Percentiles rank a stretch among this genome's conserved stretches.
phyloP scores from a whole-genome alignment of 345 rosid genomes.

The Aurinia saxatilis region DNA sequence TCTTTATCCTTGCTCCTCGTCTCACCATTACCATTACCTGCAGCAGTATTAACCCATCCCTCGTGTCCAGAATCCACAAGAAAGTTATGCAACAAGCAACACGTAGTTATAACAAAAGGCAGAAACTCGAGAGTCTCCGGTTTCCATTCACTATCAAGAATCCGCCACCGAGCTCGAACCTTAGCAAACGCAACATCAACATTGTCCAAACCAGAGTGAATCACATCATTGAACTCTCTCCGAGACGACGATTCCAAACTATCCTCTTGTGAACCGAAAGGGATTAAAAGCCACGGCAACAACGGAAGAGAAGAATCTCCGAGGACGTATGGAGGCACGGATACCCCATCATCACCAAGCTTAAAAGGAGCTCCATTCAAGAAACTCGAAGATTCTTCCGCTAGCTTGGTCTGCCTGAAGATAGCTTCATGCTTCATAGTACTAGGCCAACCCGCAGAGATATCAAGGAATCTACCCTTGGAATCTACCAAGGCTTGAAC shows the following conservation, averaged over 20 bases:
- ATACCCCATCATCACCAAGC: conserved; percentile 37
- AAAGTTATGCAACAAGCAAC: conserved; percentile 71
- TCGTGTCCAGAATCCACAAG: conserved; percentile 39
- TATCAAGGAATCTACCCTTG: conserved; percentile 55
- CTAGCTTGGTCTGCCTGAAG: conserved; percentile 35
- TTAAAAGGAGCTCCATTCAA: conserved; percentile 38
- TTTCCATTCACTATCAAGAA: conserved; percentile 56
- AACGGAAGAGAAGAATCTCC: conserved; percentile 68
- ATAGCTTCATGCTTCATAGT: conserved; percentile 43
- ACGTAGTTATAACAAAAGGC: conserved; percentile 54
- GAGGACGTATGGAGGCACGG: conserved; percentile 50
- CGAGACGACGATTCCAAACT: conserved; percentile 32
- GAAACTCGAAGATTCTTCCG: conserved; percentile 32
- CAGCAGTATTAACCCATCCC: conserved; percentile 15
- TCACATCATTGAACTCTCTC: conserved; percentile 47
- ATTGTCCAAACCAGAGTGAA: conserved; percentile 38
- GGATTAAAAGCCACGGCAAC: conserved; percentile 69
- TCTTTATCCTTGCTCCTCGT: conserved; percentile 1
- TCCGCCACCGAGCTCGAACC: conserved; percentile 56
- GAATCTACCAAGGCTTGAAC: conserved; percentile 82
- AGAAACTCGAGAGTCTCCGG: conserved; percentile 49
- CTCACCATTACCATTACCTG: neutral
- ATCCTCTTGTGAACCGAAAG: conserved; percentile 41
- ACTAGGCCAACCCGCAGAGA: conserved; percentile 82
- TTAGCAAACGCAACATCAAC: conserved; percentile 40